Percentiles rank a stretch among this genome's conserved stretches.
Conservation (phyloP, 2,329 filamentous ascomycete genomes). For the Xylariomycetidae sp. region DNA sequence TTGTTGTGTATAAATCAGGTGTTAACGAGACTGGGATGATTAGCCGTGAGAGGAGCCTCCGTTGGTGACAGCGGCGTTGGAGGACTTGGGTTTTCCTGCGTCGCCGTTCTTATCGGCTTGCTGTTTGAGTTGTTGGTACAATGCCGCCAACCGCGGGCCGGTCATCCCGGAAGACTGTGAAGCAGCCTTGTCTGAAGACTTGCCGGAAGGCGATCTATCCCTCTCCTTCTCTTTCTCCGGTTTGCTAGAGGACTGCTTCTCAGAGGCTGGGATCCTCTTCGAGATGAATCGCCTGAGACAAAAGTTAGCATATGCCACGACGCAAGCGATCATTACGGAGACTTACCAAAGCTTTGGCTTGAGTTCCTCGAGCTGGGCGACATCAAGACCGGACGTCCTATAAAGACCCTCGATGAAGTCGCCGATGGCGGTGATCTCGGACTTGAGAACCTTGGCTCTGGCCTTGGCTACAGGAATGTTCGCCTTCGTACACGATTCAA, state of each 20-base stretch:
- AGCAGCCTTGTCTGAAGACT: constrained; percentile 16
- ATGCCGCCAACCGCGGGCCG: constrained; percentile 24
- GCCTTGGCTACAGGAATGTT: constrained; percentile 30
- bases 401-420: constrained; percentile 30
- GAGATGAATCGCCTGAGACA: constrained; percentile 29
- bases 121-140: constrained; percentile 29
- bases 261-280: constrained; percentile 29
- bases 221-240: constrained; percentile 20
- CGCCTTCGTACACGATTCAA: constrained; percentile 28
- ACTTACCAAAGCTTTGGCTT: constrained; percentile 32
- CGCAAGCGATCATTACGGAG: neutral
- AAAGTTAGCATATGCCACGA: constrained; percentile 11
- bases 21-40: constrained; percentile 19
- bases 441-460: constrained; percentile 28
- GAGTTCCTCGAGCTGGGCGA: constrained; percentile 26
- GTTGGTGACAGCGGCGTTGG: constrained; percentile 18
- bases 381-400: constrained; percentile 23
- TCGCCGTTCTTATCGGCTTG: constrained; percentile 20
- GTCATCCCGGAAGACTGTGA: constrained; percentile 23
- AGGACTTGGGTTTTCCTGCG: constrained; percentile 18
- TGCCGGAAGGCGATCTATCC: constrained; percentile 11
- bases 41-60: constrained; percentile 20
- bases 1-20: constrained; percentile 8
- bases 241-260: constrained; percentile 22
- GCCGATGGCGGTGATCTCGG: constrained; percentile 29